A percentile compares a stretch with the other conserved stretches of the same genome.
These are phyloP conservation scores for Trichothecium roseum DNA, from an alignment of 2,329 filamentous ascomycete species.

Conservation along the genomic window DNA sequence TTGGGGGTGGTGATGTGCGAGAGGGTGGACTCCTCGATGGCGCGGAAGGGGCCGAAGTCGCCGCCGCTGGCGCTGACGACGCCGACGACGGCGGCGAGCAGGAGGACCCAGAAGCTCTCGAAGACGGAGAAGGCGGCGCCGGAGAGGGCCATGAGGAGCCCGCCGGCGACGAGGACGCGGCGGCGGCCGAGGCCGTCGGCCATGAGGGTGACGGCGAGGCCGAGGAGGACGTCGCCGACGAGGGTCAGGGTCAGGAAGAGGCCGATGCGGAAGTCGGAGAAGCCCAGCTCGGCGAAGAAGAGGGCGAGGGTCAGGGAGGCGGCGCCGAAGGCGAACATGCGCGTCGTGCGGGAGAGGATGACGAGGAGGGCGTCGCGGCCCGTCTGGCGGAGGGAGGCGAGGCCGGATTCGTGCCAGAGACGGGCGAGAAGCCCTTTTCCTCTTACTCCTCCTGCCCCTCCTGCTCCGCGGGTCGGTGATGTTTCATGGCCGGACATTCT, in stretches of 20 bases:
- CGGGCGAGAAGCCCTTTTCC: too few relatives aligned
- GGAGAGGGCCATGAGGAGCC: conserved; percentile 44
- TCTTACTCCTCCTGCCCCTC: too few relatives aligned
- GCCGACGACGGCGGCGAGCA: conserved; percentile 47
- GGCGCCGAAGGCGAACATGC: conserved; percentile 55
- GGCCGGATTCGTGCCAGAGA: conserved; percentile 35
- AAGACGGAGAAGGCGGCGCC: conserved; percentile 42
- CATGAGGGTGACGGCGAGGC: conserved; percentile 44
- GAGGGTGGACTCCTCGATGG: conserved; percentile 55
- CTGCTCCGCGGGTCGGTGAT: too few relatives aligned
- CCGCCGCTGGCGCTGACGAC: conserved; percentile 53
- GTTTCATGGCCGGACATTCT: too few relatives aligned
- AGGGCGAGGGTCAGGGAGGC: conserved; percentile 50
- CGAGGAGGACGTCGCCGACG: conserved; percentile 48
- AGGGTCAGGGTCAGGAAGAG: conserved; percentile 56
- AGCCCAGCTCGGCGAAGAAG: conserved; percentile 44
- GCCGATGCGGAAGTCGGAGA: conserved; percentile 49
- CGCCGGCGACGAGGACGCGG: conserved; percentile 40
- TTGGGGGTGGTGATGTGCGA: conserved; percentile 46
- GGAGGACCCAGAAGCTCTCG: conserved; percentile 48
- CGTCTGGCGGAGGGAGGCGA: conserved; percentile 32
- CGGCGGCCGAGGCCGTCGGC: conserved; percentile 49
- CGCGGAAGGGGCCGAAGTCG: conserved; percentile 58
- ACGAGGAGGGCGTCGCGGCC: conserved; percentile 42
- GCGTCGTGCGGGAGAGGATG: conserved; percentile 39